Conservation (phyloP, 306 rosid species). For the Quercus dentata region DNA sequence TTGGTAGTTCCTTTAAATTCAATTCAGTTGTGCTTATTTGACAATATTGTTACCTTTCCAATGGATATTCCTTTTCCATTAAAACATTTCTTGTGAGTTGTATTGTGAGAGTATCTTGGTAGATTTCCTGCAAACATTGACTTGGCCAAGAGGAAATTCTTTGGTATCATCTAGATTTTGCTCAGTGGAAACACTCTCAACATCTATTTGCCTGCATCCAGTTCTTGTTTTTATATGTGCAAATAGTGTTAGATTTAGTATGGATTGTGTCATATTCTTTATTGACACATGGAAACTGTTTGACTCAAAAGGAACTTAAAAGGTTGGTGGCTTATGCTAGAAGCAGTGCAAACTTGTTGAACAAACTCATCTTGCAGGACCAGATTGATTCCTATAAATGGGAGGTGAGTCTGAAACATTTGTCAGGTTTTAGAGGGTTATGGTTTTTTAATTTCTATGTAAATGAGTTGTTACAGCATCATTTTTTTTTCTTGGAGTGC, state of each 20-base stretch:
- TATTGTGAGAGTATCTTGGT: background rate
- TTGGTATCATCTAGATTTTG: background rate
- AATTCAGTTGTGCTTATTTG: background rate
- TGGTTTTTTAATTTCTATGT: background rate
- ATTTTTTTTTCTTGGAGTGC: conserved; percentile 55
- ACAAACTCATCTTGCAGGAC: conserved; percentile 54
- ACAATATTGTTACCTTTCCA: no score
- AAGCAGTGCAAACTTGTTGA: conserved; percentile 82
- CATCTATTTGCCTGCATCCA: background rate
- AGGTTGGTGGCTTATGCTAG: conserved; percentile 83
- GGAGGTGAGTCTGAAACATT: conserved; percentile 58
- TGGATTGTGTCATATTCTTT: conserved; percentile 8
- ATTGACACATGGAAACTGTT: conserved; percentile 7
- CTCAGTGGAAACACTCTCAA: background rate
- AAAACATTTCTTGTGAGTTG: background rate
- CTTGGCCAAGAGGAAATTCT: background rate
- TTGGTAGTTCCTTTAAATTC: background rate
- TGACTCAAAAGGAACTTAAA: conserved; percentile 63
- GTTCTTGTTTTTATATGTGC: background rate
- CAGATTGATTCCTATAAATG: conserved; percentile 64
- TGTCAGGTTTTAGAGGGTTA: background rate
- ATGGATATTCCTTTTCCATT: background rate
- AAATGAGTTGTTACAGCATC: background rate
- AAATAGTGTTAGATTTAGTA: conserved; percentile 1
- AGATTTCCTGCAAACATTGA: background rate